These are phyloP conservation scores for Malus sieversii DNA, from an alignment of 306 rosid genomes.

Conservation along the genomic window DNA sequence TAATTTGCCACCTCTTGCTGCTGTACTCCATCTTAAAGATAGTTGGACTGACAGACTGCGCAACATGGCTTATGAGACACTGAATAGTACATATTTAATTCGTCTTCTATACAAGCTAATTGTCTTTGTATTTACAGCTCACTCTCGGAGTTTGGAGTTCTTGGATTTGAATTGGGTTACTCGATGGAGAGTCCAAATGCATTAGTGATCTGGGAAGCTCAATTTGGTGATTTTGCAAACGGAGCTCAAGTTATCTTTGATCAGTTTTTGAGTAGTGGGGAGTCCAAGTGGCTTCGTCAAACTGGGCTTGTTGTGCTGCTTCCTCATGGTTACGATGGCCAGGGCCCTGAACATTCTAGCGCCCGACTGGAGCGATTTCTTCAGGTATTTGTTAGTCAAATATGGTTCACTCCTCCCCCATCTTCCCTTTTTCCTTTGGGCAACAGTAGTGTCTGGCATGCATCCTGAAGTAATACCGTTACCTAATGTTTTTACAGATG, in stretches of 20 bases:
- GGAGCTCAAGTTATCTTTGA: constrained; percentile 97
- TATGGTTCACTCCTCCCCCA: neutral
- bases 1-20: no score
- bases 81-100: neutral
- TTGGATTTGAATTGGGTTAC: constrained; percentile 98
- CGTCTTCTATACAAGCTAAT: constrained; percentile 10
- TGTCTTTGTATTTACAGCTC: constrained; percentile 49
- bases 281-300: constrained; percentile 96
- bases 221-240: constrained; percentile 94
- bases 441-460: neutral
- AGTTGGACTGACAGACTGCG: neutral
- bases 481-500: constrained; percentile 60
- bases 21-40: neutral
- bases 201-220: constrained; percentile 96
- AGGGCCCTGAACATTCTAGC: constrained; percentile 99
- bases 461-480: constrained; percentile 8
- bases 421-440: neutral
- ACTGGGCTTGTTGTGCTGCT: constrained; percentile 87
- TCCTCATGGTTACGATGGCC: constrained; percentile 98
- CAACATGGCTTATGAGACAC: neutral
- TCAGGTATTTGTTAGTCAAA: constrained; percentile 41
- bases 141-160: constrained; percentile 92
- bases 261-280: constrained; percentile 89
- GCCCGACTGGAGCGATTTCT: constrained; percentile 88
- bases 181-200: constrained; percentile 97